Conservation (phyloP, 176 grass and related monocot genomes). For the Cocos nucifera region DNA sequence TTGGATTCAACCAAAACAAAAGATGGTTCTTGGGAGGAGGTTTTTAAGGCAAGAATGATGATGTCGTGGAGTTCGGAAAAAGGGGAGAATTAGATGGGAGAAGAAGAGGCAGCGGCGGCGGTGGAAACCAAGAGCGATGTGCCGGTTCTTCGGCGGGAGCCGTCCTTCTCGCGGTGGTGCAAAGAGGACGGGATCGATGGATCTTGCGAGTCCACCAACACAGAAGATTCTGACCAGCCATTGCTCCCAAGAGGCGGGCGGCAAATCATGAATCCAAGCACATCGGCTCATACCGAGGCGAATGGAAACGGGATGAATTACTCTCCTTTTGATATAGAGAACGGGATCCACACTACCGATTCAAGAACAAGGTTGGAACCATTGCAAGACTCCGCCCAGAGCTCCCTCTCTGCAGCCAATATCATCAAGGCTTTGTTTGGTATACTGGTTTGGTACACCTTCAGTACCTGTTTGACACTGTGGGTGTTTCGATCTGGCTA, state of each 20-base stretch:
- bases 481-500: conserved; percentile 44
- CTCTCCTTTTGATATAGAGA: conserved; percentile 58
- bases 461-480: conserved; percentile 87
- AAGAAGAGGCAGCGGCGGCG: conserved; percentile 17
- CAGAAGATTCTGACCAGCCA: conserved; percentile 72
- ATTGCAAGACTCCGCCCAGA: conserved; percentile 17
- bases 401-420: conserved; percentile 31
- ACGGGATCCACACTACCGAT: conserved; percentile 6
- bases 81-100: conserved; percentile 32
- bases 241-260: conserved; percentile 31
- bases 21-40: too few species aligned
- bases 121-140: neutral
- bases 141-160: conserved; percentile 62
- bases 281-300: neutral
- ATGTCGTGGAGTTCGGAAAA: too few species aligned
- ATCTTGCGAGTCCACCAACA: conserved; percentile 21
- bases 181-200: conserved; percentile 20
- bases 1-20: too few species aligned
- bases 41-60: too few species aligned
- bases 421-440: conserved; percentile 60
- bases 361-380: conserved; percentile 2
- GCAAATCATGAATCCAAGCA: neutral
- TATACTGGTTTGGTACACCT: conserved; percentile 80
- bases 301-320: conserved; percentile 8
- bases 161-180: conserved; percentile 94